Base-by-base conservation (phyloP, 345 rosid species). In the Euclidium syriacum region DNA sequence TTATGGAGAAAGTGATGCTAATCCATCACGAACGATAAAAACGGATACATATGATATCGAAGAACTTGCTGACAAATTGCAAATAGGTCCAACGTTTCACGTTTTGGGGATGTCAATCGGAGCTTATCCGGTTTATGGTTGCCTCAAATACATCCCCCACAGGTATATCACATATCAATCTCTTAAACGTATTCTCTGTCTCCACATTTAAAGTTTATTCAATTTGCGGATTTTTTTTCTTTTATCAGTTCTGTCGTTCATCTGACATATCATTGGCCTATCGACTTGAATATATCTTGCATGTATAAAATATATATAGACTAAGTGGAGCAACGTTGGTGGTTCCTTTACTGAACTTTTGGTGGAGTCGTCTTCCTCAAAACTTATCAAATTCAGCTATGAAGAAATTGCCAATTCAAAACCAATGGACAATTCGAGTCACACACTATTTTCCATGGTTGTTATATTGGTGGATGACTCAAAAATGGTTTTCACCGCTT, bases 401-500 rank as follows among this genome's bases (percentile, higher is more conserved):
- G 2, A 41, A 62, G 47, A 80, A 20, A 72, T 55, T 83, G 22
- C 81, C 56, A 17, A 11, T 41, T 6, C 53, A 44, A 0, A 78
- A 81, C 53, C 82, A 53, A 27, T 48, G 81, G 87, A 60, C 83
- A 46, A 74, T 88, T 65, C 33, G 77, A 16, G 64, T 91, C 7
- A 95, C 91, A 29, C 82, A 81, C 71, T 73, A 78, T 17, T 49
- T 68, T 19, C 98, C 95, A 16, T 88, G 92, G 91, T 61, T 91
- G 40, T 63, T 88, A 36, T 50, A 84, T 81, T 84, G 95, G 91
- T 91, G 96, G 98, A 79, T 86, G 91, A 67, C 87, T 49, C 95
- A 88, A 62, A 88, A 91, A 75, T 81, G 83, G 95, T 85, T 91
- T 65, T 67, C 85, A 38, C 64, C 96, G 2, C 67, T 70, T 33